phyloP scores from a whole-genome alignment of 768 basidiomycete genomes.

The Crucibulum laeve region DNA sequence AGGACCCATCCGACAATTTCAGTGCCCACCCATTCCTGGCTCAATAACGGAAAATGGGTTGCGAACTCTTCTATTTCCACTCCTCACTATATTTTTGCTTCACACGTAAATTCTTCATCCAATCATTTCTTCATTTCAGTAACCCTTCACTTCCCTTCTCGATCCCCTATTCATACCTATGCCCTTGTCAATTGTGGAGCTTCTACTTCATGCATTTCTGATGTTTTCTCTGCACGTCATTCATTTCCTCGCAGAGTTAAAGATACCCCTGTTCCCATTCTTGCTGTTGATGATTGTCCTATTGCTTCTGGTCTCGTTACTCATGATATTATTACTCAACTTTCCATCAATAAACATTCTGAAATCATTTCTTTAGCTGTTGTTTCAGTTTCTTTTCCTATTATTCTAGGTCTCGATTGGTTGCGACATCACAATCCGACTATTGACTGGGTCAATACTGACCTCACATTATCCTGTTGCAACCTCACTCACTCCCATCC shows the following conservation, averaged over 20 bases:
- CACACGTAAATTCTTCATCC: slow-evolving; percentile 8
- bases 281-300: slow-evolving; percentile 31
- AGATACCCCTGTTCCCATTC: slow-evolving; percentile 27
- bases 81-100: slow-evolving; percentile 15
- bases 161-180: slow-evolving; percentile 23
- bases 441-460: slow-evolving; percentile 25
- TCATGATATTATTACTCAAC: slow-evolving; percentile 25
- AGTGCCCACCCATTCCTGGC: slow-evolving; percentile 11
- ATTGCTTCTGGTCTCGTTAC: slow-evolving; percentile 35
- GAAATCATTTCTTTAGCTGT: slow-evolving; percentile 24
- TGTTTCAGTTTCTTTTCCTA: slow-evolving; percentile 26
- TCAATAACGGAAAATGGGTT: slow-evolving; percentile 14
- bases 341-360: slow-evolving; percentile 21
- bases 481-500: slow-evolving; percentile 14
- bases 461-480: slow-evolving; percentile 20
- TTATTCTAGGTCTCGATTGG: slow-evolving; percentile 34
- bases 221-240: slow-evolving; percentile 25
- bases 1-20: slow-evolving; percentile 15
- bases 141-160: slow-evolving; percentile 23
- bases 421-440: slow-evolving; percentile 27
- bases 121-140: slow-evolving; percentile 25
- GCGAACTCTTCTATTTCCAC: slow-evolving; percentile 7
- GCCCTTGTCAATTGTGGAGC: slow-evolving; percentile 33
- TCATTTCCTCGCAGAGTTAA: slow-evolving; percentile 24
- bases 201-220: slow-evolving; percentile 29